Evolutionary conservation across 495 filamentous ascomycete species (phyloP), one percentile per base, ranked within the genome.

Genomic region (Lichina pygmaea): DNA sequence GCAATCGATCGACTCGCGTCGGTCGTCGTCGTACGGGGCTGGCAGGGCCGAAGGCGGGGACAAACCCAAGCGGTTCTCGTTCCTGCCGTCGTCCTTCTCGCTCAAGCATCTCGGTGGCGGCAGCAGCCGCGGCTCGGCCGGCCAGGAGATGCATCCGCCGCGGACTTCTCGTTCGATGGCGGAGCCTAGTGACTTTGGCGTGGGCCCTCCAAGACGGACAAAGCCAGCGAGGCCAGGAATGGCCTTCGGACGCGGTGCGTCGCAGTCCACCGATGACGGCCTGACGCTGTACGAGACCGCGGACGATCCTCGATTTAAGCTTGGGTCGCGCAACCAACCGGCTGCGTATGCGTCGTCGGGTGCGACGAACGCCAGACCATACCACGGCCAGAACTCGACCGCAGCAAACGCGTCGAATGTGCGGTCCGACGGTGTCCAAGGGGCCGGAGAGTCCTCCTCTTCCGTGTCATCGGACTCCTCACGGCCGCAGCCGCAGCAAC

Each of bases 61-160:
- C 47, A 73, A 71, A 53, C 64, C 65, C 11, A 58, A 74, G 45
- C 66, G 77, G n/a, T 86, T 85, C 58, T 91, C 82, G 2, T 70
- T 97, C 41, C 64, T 95, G 11, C 83, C 83, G 0, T 56, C 67
- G 6, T 77, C 71, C 6, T 80, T 89, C 57, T 86, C 81, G 16
- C 60, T 72, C 56, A 76, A 70, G 54, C 62, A 47, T 36, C 58
- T 60, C 34, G 43, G 45, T 24, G 48, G 51, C 43, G 17, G 42
- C 31, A 10, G 48, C 15, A 15, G 5, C 36, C 10, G 11, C 11
- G 13, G 3, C 36, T 12, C 16, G 6, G 9, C 48, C 39, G 43
- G 42, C 45, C 48, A 54, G 50, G 54, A 60, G 33, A 49, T 30
- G 31, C 44, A 16, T 34, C 45, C 39, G 51, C 52, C 37, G 13